These are phyloP conservation scores for Rhododendron kiyosumense DNA, from an alignment of 148 eudicot genomes.

Conservation along the genomic window DNA sequence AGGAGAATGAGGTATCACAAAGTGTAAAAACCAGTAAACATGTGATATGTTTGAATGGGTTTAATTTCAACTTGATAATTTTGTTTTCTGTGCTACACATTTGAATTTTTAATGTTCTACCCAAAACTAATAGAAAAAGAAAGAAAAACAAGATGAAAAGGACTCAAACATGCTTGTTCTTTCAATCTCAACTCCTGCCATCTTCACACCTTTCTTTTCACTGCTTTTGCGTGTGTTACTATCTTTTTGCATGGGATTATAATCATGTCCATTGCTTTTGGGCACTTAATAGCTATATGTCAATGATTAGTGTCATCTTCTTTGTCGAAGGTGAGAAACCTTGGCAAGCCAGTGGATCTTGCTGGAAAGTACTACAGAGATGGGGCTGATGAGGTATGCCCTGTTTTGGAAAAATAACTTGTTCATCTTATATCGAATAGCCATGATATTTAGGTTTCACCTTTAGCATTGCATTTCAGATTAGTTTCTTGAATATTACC, in stretches of 20 bases:
- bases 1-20: conserved; percentile 71
- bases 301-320: background rate
- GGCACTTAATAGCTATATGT: background rate
- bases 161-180: background rate
- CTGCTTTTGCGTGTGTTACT: background rate
- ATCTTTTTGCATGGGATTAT: background rate
- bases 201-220: background rate
- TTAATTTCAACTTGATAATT: background rate
- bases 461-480: conserved; percentile 38
- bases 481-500: conserved; percentile 89
- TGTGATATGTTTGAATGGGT: background rate
- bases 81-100: background rate
- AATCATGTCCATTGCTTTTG: background rate
- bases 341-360: conserved; percentile 98
- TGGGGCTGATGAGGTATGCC: conserved; percentile 98
- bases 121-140: background rate
- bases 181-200: background rate
- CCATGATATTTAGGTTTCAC: conserved; percentile 9
- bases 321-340: conserved; percentile 75
- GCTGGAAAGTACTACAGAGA: conserved; percentile 88
- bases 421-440: background rate
- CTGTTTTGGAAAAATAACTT: conserved; percentile 1
- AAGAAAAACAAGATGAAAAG: background rate
- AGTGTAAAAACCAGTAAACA: background rate
- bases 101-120: background rate